Percentiles rank a stretch among this genome's conserved stretches.
Evolutionary conservation across 257 asterid species (phyloP).

Genomic region (Lycium ferocissimum): DNA sequence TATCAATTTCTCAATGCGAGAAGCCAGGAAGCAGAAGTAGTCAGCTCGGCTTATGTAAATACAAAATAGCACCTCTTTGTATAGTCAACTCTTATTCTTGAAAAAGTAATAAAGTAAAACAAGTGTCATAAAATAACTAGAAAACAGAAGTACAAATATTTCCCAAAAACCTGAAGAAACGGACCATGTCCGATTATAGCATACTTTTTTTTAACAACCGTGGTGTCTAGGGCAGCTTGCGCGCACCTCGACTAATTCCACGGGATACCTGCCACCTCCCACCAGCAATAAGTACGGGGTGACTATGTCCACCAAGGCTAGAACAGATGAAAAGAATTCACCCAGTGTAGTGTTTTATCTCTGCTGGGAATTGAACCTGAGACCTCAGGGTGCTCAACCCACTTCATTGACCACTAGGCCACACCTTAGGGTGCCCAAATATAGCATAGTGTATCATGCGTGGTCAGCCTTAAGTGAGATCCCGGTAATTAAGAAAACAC

Average conservation of each 20-base stretch:
- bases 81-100: background rate
- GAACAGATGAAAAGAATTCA: too few species aligned
- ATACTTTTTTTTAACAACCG: background rate
- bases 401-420: too few species aligned
- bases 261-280: too few species aligned
- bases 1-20: background rate
- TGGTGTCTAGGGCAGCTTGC: too few species aligned
- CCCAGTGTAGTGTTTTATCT: too few species aligned
- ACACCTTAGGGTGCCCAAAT: too few species aligned
- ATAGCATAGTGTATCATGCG: background rate
- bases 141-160: background rate
- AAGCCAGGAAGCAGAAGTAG: background rate
- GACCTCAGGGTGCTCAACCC: too few species aligned
- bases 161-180: background rate
- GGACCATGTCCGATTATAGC: background rate
- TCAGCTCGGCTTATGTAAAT: background rate
- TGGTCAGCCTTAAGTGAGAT: background rate
- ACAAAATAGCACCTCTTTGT: background rate
- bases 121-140: background rate
- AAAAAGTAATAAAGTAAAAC: background rate
- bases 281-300: too few species aligned
- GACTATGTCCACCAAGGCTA: too few species aligned
- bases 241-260: too few species aligned
- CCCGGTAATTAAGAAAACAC: slow-evolving; percentile 22
- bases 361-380: too few species aligned